Evolutionary conservation across 1,139 yeast species (phyloP).

Genomic region (Ashbya aceris): DNA sequence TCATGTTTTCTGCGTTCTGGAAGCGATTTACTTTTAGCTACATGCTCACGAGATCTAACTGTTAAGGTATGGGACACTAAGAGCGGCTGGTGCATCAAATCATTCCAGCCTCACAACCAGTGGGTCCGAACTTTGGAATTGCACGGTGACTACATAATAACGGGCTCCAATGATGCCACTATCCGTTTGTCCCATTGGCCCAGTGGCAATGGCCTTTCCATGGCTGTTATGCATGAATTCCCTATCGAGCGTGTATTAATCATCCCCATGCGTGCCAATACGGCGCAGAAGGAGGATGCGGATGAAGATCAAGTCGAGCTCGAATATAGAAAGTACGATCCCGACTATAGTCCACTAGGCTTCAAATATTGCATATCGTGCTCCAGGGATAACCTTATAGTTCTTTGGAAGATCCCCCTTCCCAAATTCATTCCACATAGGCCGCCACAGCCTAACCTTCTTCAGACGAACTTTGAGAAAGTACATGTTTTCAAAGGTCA

Average conservation of each 20-base stretch:
- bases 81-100: slow-evolving; percentile 57
- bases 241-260: slow-evolving; percentile 71
- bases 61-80: slow-evolving; percentile 70
- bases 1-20: slow-evolving; percentile 36
- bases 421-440: slow-evolving; percentile 48
- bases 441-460: slow-evolving; percentile 45
- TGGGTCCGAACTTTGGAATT: slow-evolving; percentile 74
- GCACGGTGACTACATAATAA: slow-evolving; percentile 46
- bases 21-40: slow-evolving; percentile 35
- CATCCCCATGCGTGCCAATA: slow-evolving; percentile 38
- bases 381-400: slow-evolving; percentile 69
- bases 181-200: slow-evolving; percentile 56
- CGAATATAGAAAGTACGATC: slow-evolving; percentile 35
- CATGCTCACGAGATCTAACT: slow-evolving; percentile 71
- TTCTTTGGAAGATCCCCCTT: slow-evolving; percentile 67
- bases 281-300: slow-evolving; percentile 5
- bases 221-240: slow-evolving; percentile 71
- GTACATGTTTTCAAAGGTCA: slow-evolving; percentile 59
- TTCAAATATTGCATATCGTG: slow-evolving; percentile 68
- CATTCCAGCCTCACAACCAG: slow-evolving; percentile 73
- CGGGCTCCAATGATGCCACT: slow-evolving; percentile 79
- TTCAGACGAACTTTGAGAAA: slow-evolving; percentile 52
- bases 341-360: slow-evolving; percentile 36
- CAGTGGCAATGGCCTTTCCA: slow-evolving; percentile 59
- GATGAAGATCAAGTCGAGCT: slow-evolving; percentile 37